Base-by-base conservation (phyloP, 2,329 filamentous ascomycete genomes). In the Ceratocystis papillata region DNA sequence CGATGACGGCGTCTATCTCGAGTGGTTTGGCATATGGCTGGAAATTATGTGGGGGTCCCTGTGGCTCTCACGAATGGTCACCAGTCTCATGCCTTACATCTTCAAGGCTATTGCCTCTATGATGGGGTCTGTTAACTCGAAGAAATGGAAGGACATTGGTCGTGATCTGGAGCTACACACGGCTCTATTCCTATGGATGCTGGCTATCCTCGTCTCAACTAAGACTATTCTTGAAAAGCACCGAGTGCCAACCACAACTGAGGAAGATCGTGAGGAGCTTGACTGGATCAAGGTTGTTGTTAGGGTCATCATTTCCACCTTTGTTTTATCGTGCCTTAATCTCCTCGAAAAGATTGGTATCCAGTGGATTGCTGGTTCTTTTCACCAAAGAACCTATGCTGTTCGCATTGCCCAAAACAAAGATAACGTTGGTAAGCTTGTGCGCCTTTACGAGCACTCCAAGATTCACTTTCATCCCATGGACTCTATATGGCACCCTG, bases 21-120 rank as follows among this genome's bases (percentile, higher is more conserved):
- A 90, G 68, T 97, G 93, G 93, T 96, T 97, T 73, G 89, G 89
- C 37, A 90, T 96, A 69, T 97, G 93, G 93, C 81, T 96, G 20
- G 89, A 96, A 75, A 90, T 96, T 53, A 81, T 96, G 30, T 97
- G 93, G 93, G 80, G 93, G 69, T 90, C 90, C 0, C 79, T 96
- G 0, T 97, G 93, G 93, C 87, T 87, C 22, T 87, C 80, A 0
- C 78, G 81, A 12, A 81, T 84, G 72, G 70, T 79, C 53, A 81
- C 80, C 2, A 78, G 79, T 30, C 72, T 81, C 45, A 75, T 84
- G 69, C 81, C 82, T 0, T 75, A 73, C 30, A 65, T 77, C 5
- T 77, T 83, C 67, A 75, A 77, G 48, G 71, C 76, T 7, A 41
- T 88, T 17, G 86, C 90, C 4, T 89, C 86, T 71, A 78, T 93